A percentile compares a stretch with the other conserved stretches of the same genome.
These are phyloP conservation scores for Russula sp. DNA, from an alignment of 768 basidiomycete genomes.

Conservation along the genomic window DNA sequence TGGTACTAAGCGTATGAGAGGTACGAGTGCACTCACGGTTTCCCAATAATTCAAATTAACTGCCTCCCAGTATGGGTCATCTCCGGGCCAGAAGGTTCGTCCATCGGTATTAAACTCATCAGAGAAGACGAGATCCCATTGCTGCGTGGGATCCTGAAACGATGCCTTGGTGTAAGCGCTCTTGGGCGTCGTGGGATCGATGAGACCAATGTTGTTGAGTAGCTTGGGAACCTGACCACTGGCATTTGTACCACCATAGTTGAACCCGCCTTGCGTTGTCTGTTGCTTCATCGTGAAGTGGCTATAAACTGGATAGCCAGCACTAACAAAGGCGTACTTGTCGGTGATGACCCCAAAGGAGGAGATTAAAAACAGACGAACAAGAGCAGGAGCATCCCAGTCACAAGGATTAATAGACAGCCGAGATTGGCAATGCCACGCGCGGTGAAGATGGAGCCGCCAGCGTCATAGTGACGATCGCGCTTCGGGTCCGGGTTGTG, in stretches of 20 bases:
- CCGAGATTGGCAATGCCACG: constrained; percentile 67
- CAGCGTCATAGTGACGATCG: constrained; percentile 51
- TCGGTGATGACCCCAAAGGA: not conserved
- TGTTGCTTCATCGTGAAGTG: constrained; percentile 44
- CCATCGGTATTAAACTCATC: constrained; percentile 48
- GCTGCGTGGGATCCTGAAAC: constrained; percentile 34
- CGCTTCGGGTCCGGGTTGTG: constrained; percentile 61
- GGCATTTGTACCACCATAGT: constrained; percentile 71
- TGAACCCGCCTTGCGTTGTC: constrained; percentile 55
- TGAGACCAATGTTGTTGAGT: constrained; percentile 24
- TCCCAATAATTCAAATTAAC: constrained; percentile 48
- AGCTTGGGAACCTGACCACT: constrained; percentile 57
- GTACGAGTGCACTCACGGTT: constrained; percentile 44
- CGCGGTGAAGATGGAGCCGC: constrained; percentile 56
- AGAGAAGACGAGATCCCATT: constrained; percentile 43
- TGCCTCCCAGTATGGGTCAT: constrained; percentile 47
- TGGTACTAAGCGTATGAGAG: not conserved
- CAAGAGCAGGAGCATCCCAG: constrained; percentile 53
- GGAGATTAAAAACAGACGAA: constrained; percentile 38
- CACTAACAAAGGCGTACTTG: not conserved
- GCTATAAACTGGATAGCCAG: constrained; percentile 50
- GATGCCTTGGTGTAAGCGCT: constrained; percentile 31
- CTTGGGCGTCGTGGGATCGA: constrained; percentile 45
- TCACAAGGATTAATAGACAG: constrained; percentile 57
- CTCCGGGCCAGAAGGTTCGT: constrained; percentile 44